Evolutionary conservation across 179 eudicot species (phyloP).

Genomic region (Spergularia azorica): DNA sequence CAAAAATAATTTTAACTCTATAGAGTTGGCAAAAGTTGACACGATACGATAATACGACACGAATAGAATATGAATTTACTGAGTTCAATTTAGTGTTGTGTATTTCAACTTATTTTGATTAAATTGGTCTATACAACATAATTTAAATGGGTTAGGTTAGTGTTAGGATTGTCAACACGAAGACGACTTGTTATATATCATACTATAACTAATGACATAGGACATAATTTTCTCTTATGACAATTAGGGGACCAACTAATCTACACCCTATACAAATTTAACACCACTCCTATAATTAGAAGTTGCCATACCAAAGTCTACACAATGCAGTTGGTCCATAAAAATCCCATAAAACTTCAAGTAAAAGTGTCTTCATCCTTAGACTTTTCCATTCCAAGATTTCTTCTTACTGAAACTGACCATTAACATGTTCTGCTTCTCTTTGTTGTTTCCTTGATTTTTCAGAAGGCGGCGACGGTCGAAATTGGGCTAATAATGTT

Average conservation of each 20-base stretch:
- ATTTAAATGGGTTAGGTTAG: no score
- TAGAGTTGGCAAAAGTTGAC: no score
- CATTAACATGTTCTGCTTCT: not conserved
- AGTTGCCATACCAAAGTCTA: conserved; percentile 1
- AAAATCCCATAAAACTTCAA: not conserved
- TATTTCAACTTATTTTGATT: no score
- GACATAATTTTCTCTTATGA: not conserved
- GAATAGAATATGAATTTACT: no score
- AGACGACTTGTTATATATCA: not conserved
- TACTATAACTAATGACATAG: conserved; percentile 10
- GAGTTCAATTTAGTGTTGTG: no score
- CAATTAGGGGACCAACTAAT: not conserved
- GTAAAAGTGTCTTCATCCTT: not conserved
- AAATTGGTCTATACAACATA: no score
- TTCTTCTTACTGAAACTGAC: not conserved
- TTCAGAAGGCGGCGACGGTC: not conserved
- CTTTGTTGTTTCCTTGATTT: not conserved
- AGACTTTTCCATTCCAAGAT: not conserved
- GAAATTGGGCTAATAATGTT: not conserved
- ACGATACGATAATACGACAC: no score
- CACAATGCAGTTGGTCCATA: not conserved
- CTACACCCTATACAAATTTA: not conserved
- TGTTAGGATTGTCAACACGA: no score
- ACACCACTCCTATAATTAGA: not conserved
- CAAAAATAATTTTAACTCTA: no score